Percentiles rank a stretch among this genome's conserved stretches.
phyloP scores from a whole-genome alignment of 2,329 filamentous ascomycete species.

The Trichoderma atroviride region DNA sequence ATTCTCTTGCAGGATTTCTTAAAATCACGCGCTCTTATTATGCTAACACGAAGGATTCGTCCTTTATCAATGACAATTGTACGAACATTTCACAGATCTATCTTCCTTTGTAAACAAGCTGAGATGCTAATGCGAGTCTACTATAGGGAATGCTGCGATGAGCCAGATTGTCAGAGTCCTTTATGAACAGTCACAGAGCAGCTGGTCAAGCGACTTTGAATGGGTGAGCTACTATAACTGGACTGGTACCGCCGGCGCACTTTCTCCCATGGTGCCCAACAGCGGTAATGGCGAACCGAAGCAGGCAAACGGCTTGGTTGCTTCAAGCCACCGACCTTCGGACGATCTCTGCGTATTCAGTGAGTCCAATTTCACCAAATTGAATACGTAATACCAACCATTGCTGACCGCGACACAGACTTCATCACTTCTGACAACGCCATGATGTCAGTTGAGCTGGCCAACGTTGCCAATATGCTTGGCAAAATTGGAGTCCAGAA shows the following conservation, averaged over 20 bases:
- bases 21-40: constrained; percentile 78
- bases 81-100: not conserved
- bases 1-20: constrained; percentile 86
- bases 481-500: constrained; percentile 68
- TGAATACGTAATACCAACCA: not conserved
- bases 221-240: constrained; percentile 38
- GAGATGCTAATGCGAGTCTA: constrained; percentile 48
- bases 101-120: no score
- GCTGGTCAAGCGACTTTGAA: constrained; percentile 33
- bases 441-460: constrained; percentile 56
- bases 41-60: constrained; percentile 66
- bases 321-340: constrained; percentile 79
- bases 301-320: constrained; percentile 73
- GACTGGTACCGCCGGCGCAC: constrained; percentile 35
- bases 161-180: constrained; percentile 35
- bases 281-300: constrained; percentile 77
- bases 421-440: constrained; percentile 50
- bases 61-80: constrained; percentile 58
- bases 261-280: constrained; percentile 56
- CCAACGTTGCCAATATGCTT: constrained; percentile 62
- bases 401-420: constrained; percentile 33
- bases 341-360: constrained; percentile 78
- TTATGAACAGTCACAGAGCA: constrained; percentile 34
- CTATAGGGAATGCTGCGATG: constrained; percentile 65
- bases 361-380: constrained; percentile 17